Conservation (phyloP, 2,329 filamentous ascomycete species). For the Penicillium griseofulvum region DNA sequence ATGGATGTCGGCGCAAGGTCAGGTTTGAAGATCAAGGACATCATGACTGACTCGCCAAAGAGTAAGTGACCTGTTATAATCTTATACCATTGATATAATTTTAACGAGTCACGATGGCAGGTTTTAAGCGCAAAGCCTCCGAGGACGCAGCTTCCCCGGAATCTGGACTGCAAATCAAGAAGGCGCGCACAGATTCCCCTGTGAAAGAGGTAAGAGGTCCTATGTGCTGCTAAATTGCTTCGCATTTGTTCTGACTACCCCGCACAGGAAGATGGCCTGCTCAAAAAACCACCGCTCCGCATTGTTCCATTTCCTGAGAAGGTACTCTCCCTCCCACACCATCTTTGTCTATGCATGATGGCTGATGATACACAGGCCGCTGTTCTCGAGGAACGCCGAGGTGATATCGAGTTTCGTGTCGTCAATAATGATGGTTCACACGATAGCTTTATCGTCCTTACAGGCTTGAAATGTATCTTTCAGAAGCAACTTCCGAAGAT, state of each 20-base stretch:
- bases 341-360: constrained; percentile 16
- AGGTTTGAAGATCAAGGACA: not conserved
- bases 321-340: constrained; percentile 45
- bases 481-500: constrained; percentile 98
- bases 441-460: constrained; percentile 90
- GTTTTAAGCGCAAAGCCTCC: constrained; percentile 50
- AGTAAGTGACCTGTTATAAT: constrained; percentile 27
- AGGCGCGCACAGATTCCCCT: constrained; percentile 49
- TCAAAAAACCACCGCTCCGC: constrained; percentile 55
- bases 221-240: not conserved
- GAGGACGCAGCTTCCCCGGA: constrained; percentile 47
- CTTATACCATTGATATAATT: no score
- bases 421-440: constrained; percentile 92
- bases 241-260: not conserved
- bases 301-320: constrained; percentile 88
- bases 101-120: constrained; percentile 18
- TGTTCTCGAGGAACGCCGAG: constrained; percentile 87
- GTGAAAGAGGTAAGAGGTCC: constrained; percentile 35
- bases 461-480: constrained; percentile 94
- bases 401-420: constrained; percentile 94
- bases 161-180: constrained; percentile 46
- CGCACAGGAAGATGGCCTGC: constrained; percentile 36
- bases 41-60: constrained; percentile 29
- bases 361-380: constrained; percentile 59
- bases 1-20: constrained; percentile 3